Evolutionary conservation across 164 flowering plant genomes (phyloP).

Genomic region (Vitis labrusca): DNA sequence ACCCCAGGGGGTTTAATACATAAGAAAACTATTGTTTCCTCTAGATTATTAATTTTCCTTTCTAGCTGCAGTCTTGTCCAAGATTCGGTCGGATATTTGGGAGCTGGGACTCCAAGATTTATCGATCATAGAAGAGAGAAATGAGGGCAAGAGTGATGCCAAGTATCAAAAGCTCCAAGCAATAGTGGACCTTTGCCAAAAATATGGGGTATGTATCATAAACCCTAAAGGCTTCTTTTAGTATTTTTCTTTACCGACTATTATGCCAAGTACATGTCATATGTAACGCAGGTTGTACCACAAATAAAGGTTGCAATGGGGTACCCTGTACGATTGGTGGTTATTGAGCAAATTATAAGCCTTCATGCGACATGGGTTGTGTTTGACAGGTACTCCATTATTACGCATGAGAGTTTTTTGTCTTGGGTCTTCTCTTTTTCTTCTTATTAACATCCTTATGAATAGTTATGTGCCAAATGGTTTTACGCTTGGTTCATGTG

Average conservation of each 20-base stretch:
- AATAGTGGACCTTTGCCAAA: conserved; percentile 28
- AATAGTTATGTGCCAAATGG: neutral
- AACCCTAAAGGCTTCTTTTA: neutral
- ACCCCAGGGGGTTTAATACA: too few relatives aligned
- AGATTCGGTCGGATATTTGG: conserved; percentile 34
- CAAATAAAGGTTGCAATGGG: conserved; percentile 55
- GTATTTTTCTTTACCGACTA: neutral
- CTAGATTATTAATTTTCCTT: too few relatives aligned
- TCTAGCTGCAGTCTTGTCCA: conserved; percentile 25
- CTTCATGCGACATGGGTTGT: conserved; percentile 57
- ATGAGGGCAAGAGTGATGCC: conserved; percentile 17
- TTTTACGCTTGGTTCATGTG: neutral
- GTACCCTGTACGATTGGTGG: conserved; percentile 28
- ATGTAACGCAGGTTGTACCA: conserved; percentile 40
- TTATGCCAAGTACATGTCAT: neutral
- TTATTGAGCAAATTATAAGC: conserved; percentile 42
- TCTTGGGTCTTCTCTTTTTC: neutral
- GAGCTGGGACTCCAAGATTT: conserved; percentile 26
- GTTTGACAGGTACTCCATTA: conserved; percentile 41
- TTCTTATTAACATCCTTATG: neutral
- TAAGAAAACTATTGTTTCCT: too few relatives aligned
- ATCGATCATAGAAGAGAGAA: conserved; percentile 1
- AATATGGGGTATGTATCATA: conserved; percentile 26
- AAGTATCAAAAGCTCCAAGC: conserved; percentile 30
- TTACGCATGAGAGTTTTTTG: neutral